Evolutionary conservation across 2,329 filamentous ascomycete genomes (phyloP).

Genomic region (Colletotrichum navitas): DNA sequence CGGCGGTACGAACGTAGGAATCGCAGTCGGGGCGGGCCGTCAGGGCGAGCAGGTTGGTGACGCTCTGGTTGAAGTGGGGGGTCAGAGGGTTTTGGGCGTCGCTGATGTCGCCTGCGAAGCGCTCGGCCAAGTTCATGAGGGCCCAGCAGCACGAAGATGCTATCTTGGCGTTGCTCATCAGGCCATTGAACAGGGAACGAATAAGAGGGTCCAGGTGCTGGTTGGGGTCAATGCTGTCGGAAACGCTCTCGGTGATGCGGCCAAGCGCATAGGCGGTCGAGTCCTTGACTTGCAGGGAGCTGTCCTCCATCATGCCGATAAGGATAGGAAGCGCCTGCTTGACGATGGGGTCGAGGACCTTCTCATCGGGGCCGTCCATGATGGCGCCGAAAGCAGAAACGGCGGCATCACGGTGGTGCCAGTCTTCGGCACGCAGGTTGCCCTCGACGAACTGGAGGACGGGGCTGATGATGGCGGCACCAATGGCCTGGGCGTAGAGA

Average conservation of each 20-base stretch:
- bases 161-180: slow-evolving; percentile 95
- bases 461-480: slow-evolving; percentile 83
- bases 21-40: slow-evolving; percentile 88
- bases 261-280: slow-evolving; percentile 96
- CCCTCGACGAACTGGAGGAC: slow-evolving; percentile 93
- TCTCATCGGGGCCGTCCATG: slow-evolving; percentile 97
- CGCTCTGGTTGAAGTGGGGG: slow-evolving; percentile 92
- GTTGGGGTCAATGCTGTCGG: slow-evolving; percentile 88
- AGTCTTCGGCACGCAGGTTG: slow-evolving; percentile 91
- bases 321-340: slow-evolving; percentile 94
- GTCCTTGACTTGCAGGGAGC: slow-evolving; percentile 90
- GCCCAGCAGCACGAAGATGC: slow-evolving; percentile 99
- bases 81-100: slow-evolving; percentile 85
- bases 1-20: slow-evolving; percentile 90
- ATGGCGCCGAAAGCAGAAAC: slow-evolving; percentile 98
- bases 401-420: slow-evolving; percentile 94
- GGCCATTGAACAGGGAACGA: slow-evolving; percentile 87
- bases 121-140: slow-evolving; percentile 96
- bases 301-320: slow-evolving; percentile 92
- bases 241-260: slow-evolving; percentile 94
- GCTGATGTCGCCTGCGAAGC: slow-evolving; percentile 89
- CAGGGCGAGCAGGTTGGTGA: slow-evolving; percentile 85
- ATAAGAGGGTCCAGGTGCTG: slow-evolving; percentile 88
- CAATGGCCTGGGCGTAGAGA: slow-evolving; percentile 93
- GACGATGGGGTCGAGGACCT: slow-evolving; percentile 90